Evolutionary conservation across 1,284 basidiomycete species (phyloP), one percentile per base, ranked within the genome.

Genomic region (Pterulicium gracile): DNA sequence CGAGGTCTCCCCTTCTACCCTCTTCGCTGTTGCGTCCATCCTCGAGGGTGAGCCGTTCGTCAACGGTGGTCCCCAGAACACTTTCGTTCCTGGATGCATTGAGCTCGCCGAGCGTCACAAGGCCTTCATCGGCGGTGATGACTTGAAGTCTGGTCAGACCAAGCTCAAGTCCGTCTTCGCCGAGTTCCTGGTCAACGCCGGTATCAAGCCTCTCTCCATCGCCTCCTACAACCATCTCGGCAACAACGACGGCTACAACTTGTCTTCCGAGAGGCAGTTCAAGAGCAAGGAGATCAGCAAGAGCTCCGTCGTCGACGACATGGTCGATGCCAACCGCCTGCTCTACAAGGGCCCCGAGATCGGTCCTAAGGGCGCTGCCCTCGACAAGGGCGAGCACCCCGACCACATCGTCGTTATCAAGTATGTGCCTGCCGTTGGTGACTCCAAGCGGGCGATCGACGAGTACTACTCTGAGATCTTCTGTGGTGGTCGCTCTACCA

Each of bases 11-110:
- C 95, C 96, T 3, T 96, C 91, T 48, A 95, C 93, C 49, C 65
- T 98, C 57, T 98, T 98, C 59, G 95, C 94, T 24, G 85, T 98
- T 51, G 95, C 94, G 3, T 79, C 93, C 24, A 97, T 98, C 63
- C 85, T 97, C 54, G 95, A 98, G 68, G 87, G 87, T 51, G 83
- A 84, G 56, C 92, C 95, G 22, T 98, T 95, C 75, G 81, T 98
- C 65, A 98, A 98, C 60, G 95, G 95, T 47, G 93, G 94, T 19
- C 95, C 95, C 17, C 95, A 98, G 76, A 98, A 98, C 80, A 98
- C 95, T 4, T 98, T 98, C 61, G 93, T 98, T 23, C 95, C 96
- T 1, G 95, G 96, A 57, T 84, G 86, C 56, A 88, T 98, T 60
- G 76, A 86, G 61, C 88, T 98, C 52, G 92, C 95, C 44, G 94